Conservation (phyloP, 352 stramenopile genomes). For the Aphanomyces cochlioides region DNA sequence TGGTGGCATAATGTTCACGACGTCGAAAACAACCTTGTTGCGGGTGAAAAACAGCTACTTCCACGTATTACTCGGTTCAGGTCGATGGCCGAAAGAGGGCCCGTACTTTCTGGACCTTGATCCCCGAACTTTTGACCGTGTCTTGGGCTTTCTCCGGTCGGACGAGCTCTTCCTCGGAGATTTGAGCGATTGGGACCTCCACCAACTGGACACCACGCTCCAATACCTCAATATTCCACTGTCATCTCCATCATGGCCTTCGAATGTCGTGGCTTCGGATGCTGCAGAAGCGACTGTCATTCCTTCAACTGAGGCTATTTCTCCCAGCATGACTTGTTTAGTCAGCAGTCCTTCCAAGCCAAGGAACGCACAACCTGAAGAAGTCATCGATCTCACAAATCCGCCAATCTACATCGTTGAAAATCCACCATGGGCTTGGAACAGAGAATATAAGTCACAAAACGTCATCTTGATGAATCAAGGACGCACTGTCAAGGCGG, state of each 20-base stretch:
- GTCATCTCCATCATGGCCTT: neutral
- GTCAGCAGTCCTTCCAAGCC: too few species aligned
- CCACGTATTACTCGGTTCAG: neutral
- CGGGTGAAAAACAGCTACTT: neutral
- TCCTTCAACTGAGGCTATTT: too few species aligned
- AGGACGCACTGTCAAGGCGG: neutral
- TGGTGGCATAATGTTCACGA: neutral
- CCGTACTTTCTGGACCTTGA: neutral
- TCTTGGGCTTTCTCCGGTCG: neutral
- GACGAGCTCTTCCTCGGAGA: neutral
- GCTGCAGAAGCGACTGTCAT: neutral
- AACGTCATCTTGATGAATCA: neutral
- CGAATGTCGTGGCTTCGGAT: neutral
- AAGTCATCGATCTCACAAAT: too few species aligned
- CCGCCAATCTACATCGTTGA: too few species aligned
- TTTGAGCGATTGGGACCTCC: neutral
- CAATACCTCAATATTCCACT: neutral
- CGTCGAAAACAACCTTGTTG: neutral
- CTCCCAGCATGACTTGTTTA: too few species aligned
- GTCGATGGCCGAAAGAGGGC: neutral
- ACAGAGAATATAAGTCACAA: neutral
- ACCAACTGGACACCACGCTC: neutral
- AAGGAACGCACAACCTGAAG: too few species aligned
- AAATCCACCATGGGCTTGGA: neutral
- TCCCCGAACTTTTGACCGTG: neutral